Conservation (phyloP, 2,329 filamentous ascomycete genomes). For the Pyrenophora tritici-repentis region DNA sequence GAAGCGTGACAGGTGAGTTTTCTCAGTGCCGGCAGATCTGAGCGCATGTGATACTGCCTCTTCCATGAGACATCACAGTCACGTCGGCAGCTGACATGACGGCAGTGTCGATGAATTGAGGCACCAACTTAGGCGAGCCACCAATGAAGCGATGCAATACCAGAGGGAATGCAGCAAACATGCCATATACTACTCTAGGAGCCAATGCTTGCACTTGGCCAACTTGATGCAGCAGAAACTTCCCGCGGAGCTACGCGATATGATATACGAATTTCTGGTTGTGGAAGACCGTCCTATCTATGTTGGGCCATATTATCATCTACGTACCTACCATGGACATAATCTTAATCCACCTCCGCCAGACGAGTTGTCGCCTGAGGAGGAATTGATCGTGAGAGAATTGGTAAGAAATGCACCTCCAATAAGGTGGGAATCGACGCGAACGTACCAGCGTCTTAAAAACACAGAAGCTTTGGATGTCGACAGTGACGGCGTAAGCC, state of each 20-base stretch:
- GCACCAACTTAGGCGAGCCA: slow-evolving; percentile 5
- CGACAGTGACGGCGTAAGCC: background rate
- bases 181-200: slow-evolving; percentile 10
- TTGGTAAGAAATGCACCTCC: too few relatives aligned
- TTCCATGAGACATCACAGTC: background rate
- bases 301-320: slow-evolving; percentile 31
- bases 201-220: slow-evolving; percentile 20
- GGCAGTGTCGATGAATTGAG: slow-evolving; percentile 2
- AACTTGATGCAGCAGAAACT: slow-evolving; percentile 26
- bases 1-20: slow-evolving; percentile 4
- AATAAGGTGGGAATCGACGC: background rate
- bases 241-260: slow-evolving; percentile 25
- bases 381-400: too few relatives aligned
- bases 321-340: slow-evolving; percentile 18
- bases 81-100: background rate
- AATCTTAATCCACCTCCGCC: background rate
- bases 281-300: slow-evolving; percentile 28
- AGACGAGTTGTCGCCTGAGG: too few relatives aligned
- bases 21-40: background rate
- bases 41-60: background rate
- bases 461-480: background rate
- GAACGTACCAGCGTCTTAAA: too few relatives aligned
- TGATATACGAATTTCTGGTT: slow-evolving; percentile 30
- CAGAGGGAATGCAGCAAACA: background rate
- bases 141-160: background rate